Evolutionary conservation across 306 rosid species (phyloP).

Genomic region (Vigna nakashimae): DNA sequence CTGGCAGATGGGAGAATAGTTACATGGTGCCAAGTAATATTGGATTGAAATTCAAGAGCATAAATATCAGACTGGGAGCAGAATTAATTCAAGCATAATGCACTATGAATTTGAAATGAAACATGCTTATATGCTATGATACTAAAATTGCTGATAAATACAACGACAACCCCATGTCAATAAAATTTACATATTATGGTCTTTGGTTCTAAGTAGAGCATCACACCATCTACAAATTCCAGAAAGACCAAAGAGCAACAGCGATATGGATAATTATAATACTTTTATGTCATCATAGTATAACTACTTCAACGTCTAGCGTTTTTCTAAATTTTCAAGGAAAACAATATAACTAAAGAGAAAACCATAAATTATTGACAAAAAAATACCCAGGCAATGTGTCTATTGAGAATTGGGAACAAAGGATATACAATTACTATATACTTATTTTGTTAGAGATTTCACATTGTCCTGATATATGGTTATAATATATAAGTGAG

Average conservation of each 20-base stretch:
- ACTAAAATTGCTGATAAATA: background rate
- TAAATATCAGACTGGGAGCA: no score
- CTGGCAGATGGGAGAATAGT: conserved; percentile 60
- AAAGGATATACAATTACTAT: no score
- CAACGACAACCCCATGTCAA: background rate
- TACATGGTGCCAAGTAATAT: no score
- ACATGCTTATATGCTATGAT: conserved; percentile 2
- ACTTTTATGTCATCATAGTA: background rate
- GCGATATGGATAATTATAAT: conserved; percentile 6
- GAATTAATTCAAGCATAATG: background rate
- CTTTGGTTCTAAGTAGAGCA: background rate
- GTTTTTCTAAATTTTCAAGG: conserved; percentile 1
- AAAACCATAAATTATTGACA: conserved; percentile 6
- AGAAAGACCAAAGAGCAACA: background rate
- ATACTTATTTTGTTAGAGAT: no score
- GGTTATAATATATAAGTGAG: no score
- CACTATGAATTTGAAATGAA: conserved; percentile 30
- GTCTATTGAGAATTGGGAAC: no score
- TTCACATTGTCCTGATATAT: no score
- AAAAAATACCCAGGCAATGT: background rate
- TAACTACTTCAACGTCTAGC: background rate
- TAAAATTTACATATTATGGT: background rate
- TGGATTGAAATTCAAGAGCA: no score
- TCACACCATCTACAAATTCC: background rate
- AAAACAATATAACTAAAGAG: background rate